A percentile compares a stretch with the other conserved stretches of the same genome.
Evolutionary conservation across 2,329 filamentous ascomycete species (phyloP).

Genomic region (Phoma sp.): DNA sequence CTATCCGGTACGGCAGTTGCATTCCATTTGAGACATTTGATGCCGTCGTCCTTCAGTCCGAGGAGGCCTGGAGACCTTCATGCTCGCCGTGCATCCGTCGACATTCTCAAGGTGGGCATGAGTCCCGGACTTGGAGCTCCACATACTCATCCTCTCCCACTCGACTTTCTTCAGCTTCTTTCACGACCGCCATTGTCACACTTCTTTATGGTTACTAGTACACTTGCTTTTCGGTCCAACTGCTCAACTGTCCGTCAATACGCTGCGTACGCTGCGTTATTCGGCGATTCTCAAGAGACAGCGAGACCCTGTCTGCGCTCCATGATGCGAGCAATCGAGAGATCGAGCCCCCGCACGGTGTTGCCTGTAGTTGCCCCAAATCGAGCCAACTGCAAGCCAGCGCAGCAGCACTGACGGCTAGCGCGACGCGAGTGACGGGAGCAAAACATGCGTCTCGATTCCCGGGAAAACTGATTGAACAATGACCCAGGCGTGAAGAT

Average conservation of each 20-base stretch:
- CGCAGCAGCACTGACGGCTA: slow-evolving; percentile 3
- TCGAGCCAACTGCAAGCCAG: slow-evolving; percentile 13
- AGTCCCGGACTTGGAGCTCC: neutral
- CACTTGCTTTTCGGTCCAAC: too few species aligned
- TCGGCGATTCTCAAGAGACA: neutral
- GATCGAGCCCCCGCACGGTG: slow-evolving; percentile 12
- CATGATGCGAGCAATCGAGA: slow-evolving; percentile 12
- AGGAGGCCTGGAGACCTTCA: slow-evolving; percentile 13
- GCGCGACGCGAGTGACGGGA: neutral
- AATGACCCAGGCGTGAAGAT: neutral
- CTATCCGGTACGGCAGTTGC: slow-evolving; percentile 18
- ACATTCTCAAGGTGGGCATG: neutral
- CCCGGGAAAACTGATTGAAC: neutral
- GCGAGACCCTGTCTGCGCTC: slow-evolving; percentile 3
- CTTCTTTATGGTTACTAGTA: too few species aligned
- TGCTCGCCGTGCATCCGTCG: slow-evolving; percentile 1
- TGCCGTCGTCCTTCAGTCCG: slow-evolving; percentile 11
- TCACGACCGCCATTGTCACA: too few species aligned
- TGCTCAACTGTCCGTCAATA: too few species aligned
- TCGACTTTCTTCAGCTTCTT: neutral
- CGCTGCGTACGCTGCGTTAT: too few species aligned
- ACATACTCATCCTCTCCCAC: neutral
- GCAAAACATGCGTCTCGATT: neutral
- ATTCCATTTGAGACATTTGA: slow-evolving; percentile 19
- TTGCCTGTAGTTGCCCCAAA: slow-evolving; percentile 12